Base-by-base conservation (phyloP, 148 eudicot species). In the Silene latifolia region DNA sequence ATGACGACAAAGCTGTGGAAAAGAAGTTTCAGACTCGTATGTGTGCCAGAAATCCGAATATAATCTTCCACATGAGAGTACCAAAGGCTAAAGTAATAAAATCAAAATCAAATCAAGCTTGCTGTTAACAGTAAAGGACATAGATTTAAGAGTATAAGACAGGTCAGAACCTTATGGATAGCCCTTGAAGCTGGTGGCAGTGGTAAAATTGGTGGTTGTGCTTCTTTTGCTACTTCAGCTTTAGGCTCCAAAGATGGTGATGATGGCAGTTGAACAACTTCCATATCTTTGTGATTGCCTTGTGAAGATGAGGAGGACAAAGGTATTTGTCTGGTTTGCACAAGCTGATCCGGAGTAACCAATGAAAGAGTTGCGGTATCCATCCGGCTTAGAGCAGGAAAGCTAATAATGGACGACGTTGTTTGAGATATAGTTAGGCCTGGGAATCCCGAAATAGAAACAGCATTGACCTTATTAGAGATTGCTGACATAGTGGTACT, bases 151-250 rank as follows among this genome's bases (percentile, higher is more conserved):
- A 62, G 19, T 58, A 66, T 21, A 66, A 4, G 73, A 18, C 44
- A 39, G 42, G 51, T 46, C 6, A 63, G 51, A 74, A 93, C 98
- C 98, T 84, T 90, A 15, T 82, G 86, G 70, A 79, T 77, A 77
- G 69, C 72, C 59, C 85, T 82, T 54, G 88, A 72, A 23, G 85
- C 78, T 35, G 86, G 79, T 4, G 98, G 97, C 63, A 89, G 74
- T 10, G 98, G 97, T 82, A 93, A 80, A 74, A 91, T 76, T 19
- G 98, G 97, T 69, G 94, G 97, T 75, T 87, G 89, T 76, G 88
- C 85, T 84, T 90, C 93, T 10, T 83, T 75, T 6, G 35, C 79
- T 5, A 59, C 82, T 70, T 69, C 35, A 29, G 21, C 58, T 74
- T 74, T 62, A 23, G 78, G 65, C 62, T 79, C 74, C 18, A 83